Evolutionary conservation across 148 eudicot species (phyloP).

Genomic region (Persicaria maculosa): DNA sequence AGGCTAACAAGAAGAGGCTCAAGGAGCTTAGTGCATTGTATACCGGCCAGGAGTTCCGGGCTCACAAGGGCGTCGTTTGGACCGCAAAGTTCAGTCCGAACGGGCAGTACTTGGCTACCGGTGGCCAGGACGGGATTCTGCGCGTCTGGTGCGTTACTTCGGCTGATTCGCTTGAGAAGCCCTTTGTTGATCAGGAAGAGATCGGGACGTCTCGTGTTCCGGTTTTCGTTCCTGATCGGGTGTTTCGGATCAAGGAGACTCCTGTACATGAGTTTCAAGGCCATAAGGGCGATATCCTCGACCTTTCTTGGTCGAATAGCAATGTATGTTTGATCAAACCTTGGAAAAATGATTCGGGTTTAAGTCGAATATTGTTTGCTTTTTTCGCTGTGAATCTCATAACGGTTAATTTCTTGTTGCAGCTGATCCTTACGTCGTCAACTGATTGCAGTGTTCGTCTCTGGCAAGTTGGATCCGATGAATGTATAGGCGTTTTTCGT

Average conservation of each 20-base stretch:
- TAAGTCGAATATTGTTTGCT: background rate
- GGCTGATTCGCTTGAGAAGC: background rate
- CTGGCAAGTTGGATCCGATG: slow-evolving; percentile 62
- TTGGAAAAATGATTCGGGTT: background rate
- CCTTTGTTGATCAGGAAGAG: background rate
- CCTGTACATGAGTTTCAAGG: slow-evolving; percentile 65
- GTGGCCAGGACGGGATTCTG: slow-evolving; percentile 70
- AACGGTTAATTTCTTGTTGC: slow-evolving; percentile 20
- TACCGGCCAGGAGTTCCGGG: slow-evolving; percentile 56
- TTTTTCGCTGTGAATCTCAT: background rate
- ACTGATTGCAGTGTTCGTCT: slow-evolving; percentile 72
- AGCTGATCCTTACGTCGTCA: slow-evolving; percentile 77
- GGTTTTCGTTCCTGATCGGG: slow-evolving; percentile 1
- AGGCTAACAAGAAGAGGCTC: slow-evolving; percentile 32
- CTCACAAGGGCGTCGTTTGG: slow-evolving; percentile 70
- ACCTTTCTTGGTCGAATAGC: slow-evolving; percentile 73
- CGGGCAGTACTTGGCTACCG: slow-evolving; percentile 68
- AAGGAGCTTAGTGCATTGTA: slow-evolving; percentile 67
- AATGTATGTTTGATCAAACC: slow-evolving; percentile 42
- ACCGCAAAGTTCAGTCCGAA: slow-evolving; percentile 86
- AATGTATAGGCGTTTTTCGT: slow-evolving; percentile 51
- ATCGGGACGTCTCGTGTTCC: background rate
- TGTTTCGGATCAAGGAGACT: slow-evolving; percentile 48
- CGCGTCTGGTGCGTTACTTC: slow-evolving; percentile 46
- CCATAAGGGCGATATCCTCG: slow-evolving; percentile 59